Conservation (phyloP, 495 filamentous ascomycete species). For the Cenococcum geophilum region DNA sequence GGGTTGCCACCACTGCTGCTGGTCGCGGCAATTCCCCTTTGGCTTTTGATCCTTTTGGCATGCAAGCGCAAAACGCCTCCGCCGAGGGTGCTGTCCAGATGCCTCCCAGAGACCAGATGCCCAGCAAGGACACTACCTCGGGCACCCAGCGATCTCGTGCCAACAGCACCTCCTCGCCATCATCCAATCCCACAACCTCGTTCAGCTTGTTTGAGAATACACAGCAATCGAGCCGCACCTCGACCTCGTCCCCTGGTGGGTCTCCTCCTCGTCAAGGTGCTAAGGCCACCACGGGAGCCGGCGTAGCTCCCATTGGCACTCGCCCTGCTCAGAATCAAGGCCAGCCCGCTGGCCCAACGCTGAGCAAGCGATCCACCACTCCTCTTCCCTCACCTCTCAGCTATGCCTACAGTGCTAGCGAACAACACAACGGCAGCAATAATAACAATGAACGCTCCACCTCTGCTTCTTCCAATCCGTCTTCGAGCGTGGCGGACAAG, state of each 20-base stretch:
- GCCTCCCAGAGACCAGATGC: conserved; percentile 35
- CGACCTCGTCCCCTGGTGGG: conserved; percentile 83
- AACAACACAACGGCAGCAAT: conserved; percentile 39
- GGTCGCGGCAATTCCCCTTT: conserved; percentile 58
- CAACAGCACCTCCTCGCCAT: conserved; percentile 84
- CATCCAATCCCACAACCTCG: conserved; percentile 57
- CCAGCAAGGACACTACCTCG: conserved; percentile 39
- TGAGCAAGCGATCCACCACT: conserved; percentile 83
- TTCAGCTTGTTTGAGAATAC: conserved; percentile 62
- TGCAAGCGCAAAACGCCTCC: conserved; percentile 39
- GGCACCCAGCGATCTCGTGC: conserved; percentile 61
- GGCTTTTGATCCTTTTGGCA: conserved; percentile 57
- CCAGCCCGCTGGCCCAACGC: conserved; percentile 54
- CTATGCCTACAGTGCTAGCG: conserved; percentile 63
- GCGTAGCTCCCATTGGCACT: conserved; percentile 90
- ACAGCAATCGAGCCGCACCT: conserved; percentile 78
- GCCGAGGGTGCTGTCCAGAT: conserved; percentile 43
- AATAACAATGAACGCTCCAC: conserved; percentile 52
- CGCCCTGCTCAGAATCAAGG: conserved; percentile 56
- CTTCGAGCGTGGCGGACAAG: conserved; percentile 33
- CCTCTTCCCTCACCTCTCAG: conserved; percentile 83
- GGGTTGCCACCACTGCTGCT: conserved; percentile 41
- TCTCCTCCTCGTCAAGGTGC: conserved; percentile 67
- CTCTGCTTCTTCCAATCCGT: conserved; percentile 58
- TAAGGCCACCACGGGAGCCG: conserved; percentile 51